These are phyloP conservation scores for Colletotrichum eleusines DNA, from an alignment of 2,329 filamentous ascomycete genomes.

Conservation along the genomic window DNA sequence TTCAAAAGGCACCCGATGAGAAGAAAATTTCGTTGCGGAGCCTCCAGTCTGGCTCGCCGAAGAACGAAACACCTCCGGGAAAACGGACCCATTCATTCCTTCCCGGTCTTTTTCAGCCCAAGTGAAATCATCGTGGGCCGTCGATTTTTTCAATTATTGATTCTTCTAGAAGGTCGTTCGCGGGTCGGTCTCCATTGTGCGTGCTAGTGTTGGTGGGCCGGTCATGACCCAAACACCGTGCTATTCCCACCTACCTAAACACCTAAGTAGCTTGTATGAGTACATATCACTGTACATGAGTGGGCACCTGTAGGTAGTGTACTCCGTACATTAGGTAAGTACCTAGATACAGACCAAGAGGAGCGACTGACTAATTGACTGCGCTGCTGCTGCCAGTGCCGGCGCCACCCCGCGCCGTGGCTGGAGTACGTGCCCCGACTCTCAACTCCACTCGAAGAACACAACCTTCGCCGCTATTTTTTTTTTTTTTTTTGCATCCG, in stretches of 20 bases:
- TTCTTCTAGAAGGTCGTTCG: constrained; percentile 31
- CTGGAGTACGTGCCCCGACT: background rate
- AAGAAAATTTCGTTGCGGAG: background rate
- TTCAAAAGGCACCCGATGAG: no score
- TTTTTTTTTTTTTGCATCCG: no score
- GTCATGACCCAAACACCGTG: background rate
- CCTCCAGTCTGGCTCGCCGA: background rate
- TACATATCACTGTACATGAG: no score
- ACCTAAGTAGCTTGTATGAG: no score
- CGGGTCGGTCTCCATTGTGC: background rate
- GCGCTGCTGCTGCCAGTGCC: constrained; percentile 20
- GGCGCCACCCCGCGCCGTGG: constrained; percentile 16
- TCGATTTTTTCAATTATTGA: constrained; percentile 5
- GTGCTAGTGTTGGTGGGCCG: background rate
- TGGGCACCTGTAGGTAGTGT: no score
- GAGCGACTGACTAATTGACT: constrained; percentile 28
- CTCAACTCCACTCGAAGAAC: background rate
- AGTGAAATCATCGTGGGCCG: constrained; percentile 31
- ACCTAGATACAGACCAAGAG: background rate
- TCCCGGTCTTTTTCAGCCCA: background rate
- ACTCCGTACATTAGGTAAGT: no score
- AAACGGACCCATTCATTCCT: background rate
- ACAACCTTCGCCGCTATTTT: background rate
- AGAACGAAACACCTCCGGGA: background rate
- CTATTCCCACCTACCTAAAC: no score